Evolutionary conservation across 163 green algal species (phyloP).

Genomic region (Coccomyxa subellipsoidea): DNA sequence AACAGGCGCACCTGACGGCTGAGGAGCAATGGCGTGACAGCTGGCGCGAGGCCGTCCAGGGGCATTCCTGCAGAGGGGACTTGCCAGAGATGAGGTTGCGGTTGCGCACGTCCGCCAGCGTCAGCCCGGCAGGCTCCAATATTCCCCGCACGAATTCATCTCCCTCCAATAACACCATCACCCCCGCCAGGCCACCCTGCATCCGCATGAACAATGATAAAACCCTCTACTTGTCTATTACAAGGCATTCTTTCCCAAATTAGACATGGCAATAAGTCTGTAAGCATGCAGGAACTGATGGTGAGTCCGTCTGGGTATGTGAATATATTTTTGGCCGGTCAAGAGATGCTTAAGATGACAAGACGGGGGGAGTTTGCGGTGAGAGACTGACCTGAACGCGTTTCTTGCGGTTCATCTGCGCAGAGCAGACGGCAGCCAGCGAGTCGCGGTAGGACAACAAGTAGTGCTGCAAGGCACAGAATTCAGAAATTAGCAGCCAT

Average conservation of each 20-base stretch:
- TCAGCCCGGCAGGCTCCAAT: not conserved
- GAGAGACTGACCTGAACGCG: not conserved
- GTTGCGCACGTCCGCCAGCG: not conserved
- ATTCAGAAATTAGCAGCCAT: not conserved
- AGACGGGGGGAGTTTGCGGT: too few species aligned
- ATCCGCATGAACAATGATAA: too few species aligned
- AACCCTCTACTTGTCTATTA: too few species aligned
- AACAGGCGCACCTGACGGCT: not conserved
- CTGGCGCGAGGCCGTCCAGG: not conserved
- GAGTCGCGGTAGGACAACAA: not conserved
- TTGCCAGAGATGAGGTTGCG: not conserved
- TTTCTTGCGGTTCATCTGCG: not conserved
- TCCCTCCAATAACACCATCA: not conserved
- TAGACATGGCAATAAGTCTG: too few species aligned
- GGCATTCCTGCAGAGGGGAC: not conserved
- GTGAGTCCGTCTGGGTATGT: too few species aligned
- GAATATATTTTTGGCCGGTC: too few species aligned
- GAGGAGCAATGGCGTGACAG: not conserved
- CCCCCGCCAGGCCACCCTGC: not conserved
- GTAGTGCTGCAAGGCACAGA: not conserved
- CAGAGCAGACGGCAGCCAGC: not conserved
- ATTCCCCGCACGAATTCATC: conserved; percentile 3
- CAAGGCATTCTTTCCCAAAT: too few species aligned
- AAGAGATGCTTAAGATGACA: not conserved
- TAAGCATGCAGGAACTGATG: not conserved